A percentile compares a stretch with the other conserved stretches of the same genome.
These are phyloP conservation scores for Sanghuangporus weigelae DNA, from an alignment of 1,284 basidiomycete genomes.

Conservation along the genomic window DNA sequence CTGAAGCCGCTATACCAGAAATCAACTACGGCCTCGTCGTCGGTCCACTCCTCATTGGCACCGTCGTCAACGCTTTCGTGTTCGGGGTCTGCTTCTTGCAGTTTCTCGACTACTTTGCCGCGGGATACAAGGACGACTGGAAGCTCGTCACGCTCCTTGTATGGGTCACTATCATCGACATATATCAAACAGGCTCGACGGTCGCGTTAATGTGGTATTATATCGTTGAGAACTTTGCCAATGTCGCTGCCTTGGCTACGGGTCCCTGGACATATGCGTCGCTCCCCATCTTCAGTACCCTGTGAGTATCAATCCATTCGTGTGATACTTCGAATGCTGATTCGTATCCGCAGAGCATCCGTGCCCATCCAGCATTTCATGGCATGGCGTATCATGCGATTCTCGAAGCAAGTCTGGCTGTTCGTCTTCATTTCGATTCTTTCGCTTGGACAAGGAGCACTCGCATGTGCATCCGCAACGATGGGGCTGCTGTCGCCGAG, in stretches of 20 bases:
- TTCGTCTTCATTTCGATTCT: conserved; percentile 24
- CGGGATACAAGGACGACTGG: conserved; percentile 21
- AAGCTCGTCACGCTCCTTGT: conserved; percentile 23
- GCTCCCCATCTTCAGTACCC: conserved; percentile 27
- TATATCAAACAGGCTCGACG: conserved; percentile 28
- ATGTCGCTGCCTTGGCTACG: conserved; percentile 22
- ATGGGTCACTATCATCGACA: conserved; percentile 31
- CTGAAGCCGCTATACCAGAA: conserved; percentile 23
- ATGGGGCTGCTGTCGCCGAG: conserved; percentile 21
- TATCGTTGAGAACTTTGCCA: conserved; percentile 28
- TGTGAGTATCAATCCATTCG: conserved; percentile 7
- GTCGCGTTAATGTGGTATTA: conserved; percentile 31
- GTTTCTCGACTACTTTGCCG: conserved; percentile 24
- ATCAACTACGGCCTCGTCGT: conserved; percentile 22
- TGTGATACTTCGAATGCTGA: neutral
- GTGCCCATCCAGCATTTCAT: conserved; percentile 32
- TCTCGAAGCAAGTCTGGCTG: conserved; percentile 24
- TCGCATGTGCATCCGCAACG: conserved; percentile 16
- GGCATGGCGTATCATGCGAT: conserved; percentile 29
- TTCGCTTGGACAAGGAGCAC: conserved; percentile 24
- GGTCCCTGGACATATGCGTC: conserved; percentile 30
- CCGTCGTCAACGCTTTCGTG: conserved; percentile 29
- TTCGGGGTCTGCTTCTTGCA: conserved; percentile 27
- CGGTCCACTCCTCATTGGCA: conserved; percentile 34
- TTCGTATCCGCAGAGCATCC: conserved; percentile 24